phyloP scores from a whole-genome alignment of 305 asterid genomes.

The Fraxinus sp. region DNA sequence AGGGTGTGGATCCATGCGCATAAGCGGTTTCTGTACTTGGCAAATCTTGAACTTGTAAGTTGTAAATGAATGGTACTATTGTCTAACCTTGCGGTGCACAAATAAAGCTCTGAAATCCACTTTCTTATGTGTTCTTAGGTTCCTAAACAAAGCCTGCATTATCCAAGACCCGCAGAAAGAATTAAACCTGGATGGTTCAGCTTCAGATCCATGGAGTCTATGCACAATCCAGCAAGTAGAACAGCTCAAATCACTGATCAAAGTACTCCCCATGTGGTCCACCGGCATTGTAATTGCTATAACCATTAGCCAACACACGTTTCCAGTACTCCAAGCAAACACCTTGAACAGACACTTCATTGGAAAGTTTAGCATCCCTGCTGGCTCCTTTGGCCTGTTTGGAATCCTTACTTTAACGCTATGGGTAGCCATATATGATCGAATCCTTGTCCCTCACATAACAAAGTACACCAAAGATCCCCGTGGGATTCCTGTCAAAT shows the following conservation, averaged over 20 bases:
- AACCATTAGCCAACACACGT: slow-evolving; percentile 52
- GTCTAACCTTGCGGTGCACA: neutral
- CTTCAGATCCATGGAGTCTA: slow-evolving; percentile 49
- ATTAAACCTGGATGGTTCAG: slow-evolving; percentile 43
- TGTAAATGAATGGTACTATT: neutral
- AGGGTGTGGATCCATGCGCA: neutral
- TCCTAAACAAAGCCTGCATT: slow-evolving; percentile 61
- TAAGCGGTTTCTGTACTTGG: neutral
- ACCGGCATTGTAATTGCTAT: slow-evolving; percentile 56
- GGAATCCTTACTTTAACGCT: slow-evolving; percentile 43
- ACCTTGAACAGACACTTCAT: slow-evolving; percentile 47
- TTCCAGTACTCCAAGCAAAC: slow-evolving; percentile 58
- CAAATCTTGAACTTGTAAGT: neutral
- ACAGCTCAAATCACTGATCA: slow-evolving; percentile 54
- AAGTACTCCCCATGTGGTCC: slow-evolving; percentile 72
- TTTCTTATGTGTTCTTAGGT: slow-evolving; percentile 31
- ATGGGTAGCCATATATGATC: slow-evolving; percentile 62
- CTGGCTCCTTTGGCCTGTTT: slow-evolving; percentile 49
- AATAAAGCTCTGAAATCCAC: neutral
- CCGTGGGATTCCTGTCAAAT: slow-evolving; percentile 46
- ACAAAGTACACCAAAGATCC: slow-evolving; percentile 47
- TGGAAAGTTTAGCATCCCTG: slow-evolving; percentile 54
- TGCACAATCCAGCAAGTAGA: slow-evolving; percentile 69
- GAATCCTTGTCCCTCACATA: slow-evolving; percentile 48
- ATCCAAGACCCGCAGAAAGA: slow-evolving; percentile 40